Evolutionary conservation across 2,329 filamentous ascomycete genomes (phyloP).

Genomic region (Colletotrichum endophyticum): DNA sequence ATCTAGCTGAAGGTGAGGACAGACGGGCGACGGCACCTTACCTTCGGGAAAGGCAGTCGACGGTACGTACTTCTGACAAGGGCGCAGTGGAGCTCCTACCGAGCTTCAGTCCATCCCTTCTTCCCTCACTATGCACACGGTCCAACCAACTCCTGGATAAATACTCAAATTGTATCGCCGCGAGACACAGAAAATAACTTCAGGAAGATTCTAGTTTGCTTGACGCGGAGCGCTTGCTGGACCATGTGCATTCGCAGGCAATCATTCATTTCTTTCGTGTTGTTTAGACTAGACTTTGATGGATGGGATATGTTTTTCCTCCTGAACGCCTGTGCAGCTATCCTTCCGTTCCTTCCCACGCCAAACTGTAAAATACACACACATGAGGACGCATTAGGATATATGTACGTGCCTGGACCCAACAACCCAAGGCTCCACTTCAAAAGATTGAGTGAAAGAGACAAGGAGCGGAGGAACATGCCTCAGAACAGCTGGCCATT

Average conservation of each 20-base stretch:
- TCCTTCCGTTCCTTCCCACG: slow-evolving; percentile 12
- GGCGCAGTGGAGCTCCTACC: background rate
- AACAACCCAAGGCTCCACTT: background rate
- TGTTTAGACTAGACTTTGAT: background rate
- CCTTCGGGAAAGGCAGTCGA: background rate
- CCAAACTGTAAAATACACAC: slow-evolving; percentile 10
- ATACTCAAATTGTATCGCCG: background rate
- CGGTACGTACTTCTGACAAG: background rate
- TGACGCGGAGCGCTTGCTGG: background rate
- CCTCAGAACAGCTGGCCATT: background rate
- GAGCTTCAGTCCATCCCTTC: background rate
- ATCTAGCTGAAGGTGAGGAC: background rate
- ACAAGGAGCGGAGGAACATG: background rate
- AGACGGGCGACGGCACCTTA: background rate
- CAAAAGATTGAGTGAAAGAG: background rate
- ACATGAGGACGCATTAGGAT: background rate
- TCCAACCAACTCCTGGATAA: background rate
- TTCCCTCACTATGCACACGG: background rate
- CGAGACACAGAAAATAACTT: background rate
- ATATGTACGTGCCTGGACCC: slow-evolving; percentile 3
- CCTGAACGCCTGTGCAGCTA: slow-evolving; percentile 17
- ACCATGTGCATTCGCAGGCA: background rate
- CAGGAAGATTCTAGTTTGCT: background rate
- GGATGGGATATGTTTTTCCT: slow-evolving; percentile 9
- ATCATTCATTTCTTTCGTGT: background rate